Evolutionary conservation across 2,329 filamentous ascomycete genomes (phyloP).

Genomic region (Orbilia oligospora): DNA sequence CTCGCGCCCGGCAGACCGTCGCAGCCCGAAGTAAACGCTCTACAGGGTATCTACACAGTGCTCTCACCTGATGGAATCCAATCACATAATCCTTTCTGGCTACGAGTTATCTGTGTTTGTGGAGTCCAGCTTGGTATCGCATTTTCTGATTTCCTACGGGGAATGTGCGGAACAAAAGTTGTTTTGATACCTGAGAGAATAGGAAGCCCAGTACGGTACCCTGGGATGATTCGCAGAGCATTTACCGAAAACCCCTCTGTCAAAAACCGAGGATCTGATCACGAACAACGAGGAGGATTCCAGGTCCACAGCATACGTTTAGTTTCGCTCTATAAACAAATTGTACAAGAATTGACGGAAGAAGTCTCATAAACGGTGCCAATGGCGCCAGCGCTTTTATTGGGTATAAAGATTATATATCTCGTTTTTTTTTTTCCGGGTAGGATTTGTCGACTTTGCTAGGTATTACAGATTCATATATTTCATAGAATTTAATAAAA

Average conservation of each 20-base stretch:
- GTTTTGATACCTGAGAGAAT: conserved; percentile 32
- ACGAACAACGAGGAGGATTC: conserved; percentile 25
- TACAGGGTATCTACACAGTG: conserved; percentile 26
- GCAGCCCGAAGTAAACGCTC: conserved; percentile 20
- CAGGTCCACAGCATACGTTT: conserved; percentile 32
- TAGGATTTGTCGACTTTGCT: neutral
- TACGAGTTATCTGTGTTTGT: conserved; percentile 48
- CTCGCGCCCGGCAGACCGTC: neutral
- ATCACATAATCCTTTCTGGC: conserved; percentile 52
- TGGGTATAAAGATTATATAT: neutral
- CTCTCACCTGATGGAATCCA: conserved; percentile 37
- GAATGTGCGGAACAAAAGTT: conserved; percentile 30
- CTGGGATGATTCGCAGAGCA: conserved; percentile 31
- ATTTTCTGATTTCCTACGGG: conserved; percentile 41
- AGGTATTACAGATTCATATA: neutral
- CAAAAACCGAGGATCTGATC: conserved; percentile 10
- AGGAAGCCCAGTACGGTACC: conserved; percentile 10
- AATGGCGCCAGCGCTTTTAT: too few species aligned
- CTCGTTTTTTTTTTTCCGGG: neutral
- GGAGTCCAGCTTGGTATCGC: conserved; percentile 45
- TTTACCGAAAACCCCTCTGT: conserved; percentile 32
- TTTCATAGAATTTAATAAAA: neutral
- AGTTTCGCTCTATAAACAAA: conserved; percentile 35
- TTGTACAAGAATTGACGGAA: conserved; percentile 36
- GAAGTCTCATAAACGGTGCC: conserved; percentile 14